Base-by-base conservation (phyloP, 169 alveolate species). In the Babesia divergens region DNA sequence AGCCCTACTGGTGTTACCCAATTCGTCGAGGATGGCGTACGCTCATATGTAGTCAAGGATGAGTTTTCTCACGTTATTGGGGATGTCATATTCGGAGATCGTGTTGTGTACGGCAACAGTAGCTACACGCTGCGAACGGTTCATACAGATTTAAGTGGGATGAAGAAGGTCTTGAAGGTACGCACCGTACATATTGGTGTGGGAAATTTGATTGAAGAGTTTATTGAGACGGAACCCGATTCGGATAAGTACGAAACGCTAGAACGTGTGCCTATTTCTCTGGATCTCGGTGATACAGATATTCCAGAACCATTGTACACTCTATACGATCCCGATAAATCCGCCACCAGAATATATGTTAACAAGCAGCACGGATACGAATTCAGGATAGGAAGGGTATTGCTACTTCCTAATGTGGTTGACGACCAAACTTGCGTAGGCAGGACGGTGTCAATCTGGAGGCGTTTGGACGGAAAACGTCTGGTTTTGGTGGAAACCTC, bases 401-500 rank as follows among this genome's bases (percentile, higher is more conserved):
- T 44, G 6, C 31, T 42, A 3, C 60, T 32, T 22, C 71, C 50
- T n/a, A 31, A 49, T 4, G 50, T 64, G 7, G 76, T 60, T 8
- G 59, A 53, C 0, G 50, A 50, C 16, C 32, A 18, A 16, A 44
- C 60, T 1, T 59, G 70, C 60, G 37, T 65, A 16, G 62, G 42
- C 6, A 8, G 84, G 60, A 34, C 54, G 7, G 47, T 74, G 7
- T n/a, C 47, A 24, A 26, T 74, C n/a, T 53, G 55, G 59, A 58
- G 43, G 22, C 47, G 71, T 11, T 49, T 38, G 24, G 84, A 74
- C 32, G 84, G 84, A 6, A 58, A 55, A 46, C 49, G 50, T 16
- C 37, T 52, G 16, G 65, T 65, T 22, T 3, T 38, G 34, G 77
- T 66, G 6, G 38, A n/a, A 11, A 66, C 43, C 40, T 22, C n/a